A percentile compares a stretch with the other conserved stretches of the same genome.
These are phyloP conservation scores for Lecanicillium sp. DNA, from an alignment of 2,329 filamentous ascomycete species.

Conservation along the genomic window DNA sequence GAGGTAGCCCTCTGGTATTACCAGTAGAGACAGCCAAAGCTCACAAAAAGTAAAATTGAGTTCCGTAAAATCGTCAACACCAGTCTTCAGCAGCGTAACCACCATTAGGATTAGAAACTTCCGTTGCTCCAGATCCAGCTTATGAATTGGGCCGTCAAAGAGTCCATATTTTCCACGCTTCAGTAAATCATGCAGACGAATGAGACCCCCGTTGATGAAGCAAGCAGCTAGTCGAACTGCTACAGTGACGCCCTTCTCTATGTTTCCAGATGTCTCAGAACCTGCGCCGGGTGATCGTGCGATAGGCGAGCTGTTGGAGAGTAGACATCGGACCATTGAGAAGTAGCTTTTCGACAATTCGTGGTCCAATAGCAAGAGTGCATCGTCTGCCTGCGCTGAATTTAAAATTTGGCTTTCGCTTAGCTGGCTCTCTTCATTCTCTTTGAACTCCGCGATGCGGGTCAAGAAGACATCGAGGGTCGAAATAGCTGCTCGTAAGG, in stretches of 20 bases:
- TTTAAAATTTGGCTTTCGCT: conserved; percentile 33
- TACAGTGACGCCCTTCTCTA: conserved; percentile 40
- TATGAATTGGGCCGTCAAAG: conserved; percentile 38
- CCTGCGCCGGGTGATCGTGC: conserved; percentile 1
- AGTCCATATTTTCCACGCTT: conserved; percentile 42
- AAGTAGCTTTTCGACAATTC: conserved; percentile 43
- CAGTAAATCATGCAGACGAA: conserved; percentile 41
- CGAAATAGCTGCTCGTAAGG: conserved; percentile 39
- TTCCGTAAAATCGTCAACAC: conserved; percentile 41
- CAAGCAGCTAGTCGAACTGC: conserved; percentile 40
- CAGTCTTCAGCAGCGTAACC: conserved; percentile 40
- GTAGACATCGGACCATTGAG: conserved; percentile 37
- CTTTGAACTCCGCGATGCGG: conserved; percentile 37
- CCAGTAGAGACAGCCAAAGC: conserved; percentile 47
- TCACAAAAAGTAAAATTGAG: conserved; percentile 40
- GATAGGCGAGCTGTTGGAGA: conserved; percentile 20
- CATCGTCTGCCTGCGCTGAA: conserved; percentile 41
- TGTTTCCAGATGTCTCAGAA: conserved; percentile 27
- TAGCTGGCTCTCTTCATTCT: conserved; percentile 31
- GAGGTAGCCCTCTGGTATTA: conserved; percentile 41
- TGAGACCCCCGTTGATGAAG: conserved; percentile 39
- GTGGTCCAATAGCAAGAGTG: conserved; percentile 40
- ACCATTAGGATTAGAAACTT: conserved; percentile 46
- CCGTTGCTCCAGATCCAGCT: conserved; percentile 36
- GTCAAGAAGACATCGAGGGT: conserved; percentile 42